Evolutionary conservation across 202 grass and related monocot species (phyloP).

Genomic region (Setaria italica): DNA sequence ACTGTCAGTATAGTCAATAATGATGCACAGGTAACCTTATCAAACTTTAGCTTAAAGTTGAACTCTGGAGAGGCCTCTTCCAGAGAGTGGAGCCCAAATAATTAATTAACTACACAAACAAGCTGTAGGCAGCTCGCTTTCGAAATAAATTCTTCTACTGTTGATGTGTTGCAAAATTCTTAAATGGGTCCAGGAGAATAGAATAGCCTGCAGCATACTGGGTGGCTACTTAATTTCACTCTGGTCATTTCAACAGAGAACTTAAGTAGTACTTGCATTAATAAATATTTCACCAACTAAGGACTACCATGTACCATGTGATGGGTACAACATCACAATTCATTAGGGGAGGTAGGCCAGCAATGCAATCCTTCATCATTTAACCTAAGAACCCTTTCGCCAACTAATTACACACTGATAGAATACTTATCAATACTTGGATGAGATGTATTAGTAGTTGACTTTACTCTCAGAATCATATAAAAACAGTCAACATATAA

Average conservation of each 20-base stretch:
- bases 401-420: background rate
- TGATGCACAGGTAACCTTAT: background rate
- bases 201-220: background rate
- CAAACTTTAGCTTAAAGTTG: background rate
- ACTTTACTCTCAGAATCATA: background rate
- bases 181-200: conserved; percentile 6
- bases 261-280: background rate
- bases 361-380: background rate
- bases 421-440: background rate
- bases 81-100: background rate
- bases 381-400: background rate
- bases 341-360: background rate
- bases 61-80: background rate
- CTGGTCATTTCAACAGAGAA: background rate
- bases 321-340: background rate
- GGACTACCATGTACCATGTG: background rate
- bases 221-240: background rate
- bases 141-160: background rate
- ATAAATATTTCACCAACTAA: background rate
- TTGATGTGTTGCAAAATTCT: background rate
- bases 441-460: background rate
- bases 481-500: background rate
- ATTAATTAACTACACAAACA: background rate
- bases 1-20: background rate
- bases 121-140: background rate